phyloP scores from a whole-genome alignment of 257 asterid genomes.

The Linderniella brevidens region DNA sequence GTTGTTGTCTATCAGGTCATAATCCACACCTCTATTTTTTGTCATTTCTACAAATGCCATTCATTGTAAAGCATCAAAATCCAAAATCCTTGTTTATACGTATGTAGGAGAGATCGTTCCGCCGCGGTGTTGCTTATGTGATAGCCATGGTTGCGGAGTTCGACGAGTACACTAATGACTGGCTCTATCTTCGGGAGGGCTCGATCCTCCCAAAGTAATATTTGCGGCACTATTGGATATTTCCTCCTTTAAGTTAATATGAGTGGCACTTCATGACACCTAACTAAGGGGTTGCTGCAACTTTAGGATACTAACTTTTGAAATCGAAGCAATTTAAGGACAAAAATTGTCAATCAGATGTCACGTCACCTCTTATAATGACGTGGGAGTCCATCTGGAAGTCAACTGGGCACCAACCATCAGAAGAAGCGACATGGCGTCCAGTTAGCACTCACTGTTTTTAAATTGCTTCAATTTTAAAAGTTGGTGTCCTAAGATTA shows the following conservation, averaged over 20 bases:
- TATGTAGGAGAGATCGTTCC: slow-evolving; percentile 70
- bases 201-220: slow-evolving; percentile 80
- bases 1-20: slow-evolving; percentile 76
- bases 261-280: background rate
- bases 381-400: too few relatives aligned
- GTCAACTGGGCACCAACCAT: too few relatives aligned
- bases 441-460: too few relatives aligned
- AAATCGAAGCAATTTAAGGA: too few relatives aligned
- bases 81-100: background rate
- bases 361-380: too few relatives aligned
- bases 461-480: too few relatives aligned
- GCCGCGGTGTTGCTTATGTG: slow-evolving; percentile 61
- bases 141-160: slow-evolving; percentile 92
- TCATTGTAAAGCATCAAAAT: background rate
- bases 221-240: too few relatives aligned
- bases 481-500: too few relatives aligned
- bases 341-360: too few relatives aligned
- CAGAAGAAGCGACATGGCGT: too few relatives aligned
- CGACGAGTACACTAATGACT: slow-evolving; percentile 90
- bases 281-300: too few relatives aligned
- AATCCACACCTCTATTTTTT: background rate
- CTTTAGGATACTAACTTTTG: too few relatives aligned
- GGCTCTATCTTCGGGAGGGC: slow-evolving; percentile 93
- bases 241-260: background rate
- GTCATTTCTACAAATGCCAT: background rate